Percentiles rank a stretch among this genome's conserved stretches.
These are phyloP conservation scores for Elongisporangium prolatum DNA, from an alignment of 352 stramenopile genomes.

Conservation along the genomic window DNA sequence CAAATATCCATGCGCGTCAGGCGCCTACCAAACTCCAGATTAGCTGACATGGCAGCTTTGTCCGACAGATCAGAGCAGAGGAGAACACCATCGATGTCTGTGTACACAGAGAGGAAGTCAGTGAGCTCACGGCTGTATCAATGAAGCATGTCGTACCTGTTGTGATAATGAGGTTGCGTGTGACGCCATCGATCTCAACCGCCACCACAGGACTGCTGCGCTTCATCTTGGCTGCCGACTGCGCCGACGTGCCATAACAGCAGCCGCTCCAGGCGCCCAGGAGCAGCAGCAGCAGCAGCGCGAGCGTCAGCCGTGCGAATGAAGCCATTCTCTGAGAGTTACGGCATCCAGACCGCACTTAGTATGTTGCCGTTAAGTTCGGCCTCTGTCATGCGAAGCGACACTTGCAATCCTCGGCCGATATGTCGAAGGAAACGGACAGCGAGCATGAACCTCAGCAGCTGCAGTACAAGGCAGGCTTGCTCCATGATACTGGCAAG, in stretches of 20 bases:
- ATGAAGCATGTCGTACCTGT: conserved; percentile 14
- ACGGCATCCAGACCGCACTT: background rate
- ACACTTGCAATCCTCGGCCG: background rate
- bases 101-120: background rate
- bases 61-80: conserved; percentile 26
- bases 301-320: background rate
- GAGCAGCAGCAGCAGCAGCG: background rate
- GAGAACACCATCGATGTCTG: conserved; percentile 34
- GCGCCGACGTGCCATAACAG: background rate
- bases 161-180: conserved; percentile 34
- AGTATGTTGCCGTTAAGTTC: background rate
- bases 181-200: conserved; percentile 22
- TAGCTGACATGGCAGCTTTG: background rate
- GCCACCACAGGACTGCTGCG: conserved; percentile 36
- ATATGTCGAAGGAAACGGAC: conserved; percentile 83
- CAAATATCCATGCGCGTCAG: too few species aligned
- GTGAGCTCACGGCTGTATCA: background rate
- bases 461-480: conserved; percentile 81
- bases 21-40: conserved; percentile 38
- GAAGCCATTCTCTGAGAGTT: background rate
- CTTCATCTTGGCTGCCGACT: conserved; percentile 28
- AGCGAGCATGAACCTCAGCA: conserved; percentile 78
- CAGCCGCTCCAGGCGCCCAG: background rate
- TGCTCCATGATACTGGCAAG: too few species aligned
- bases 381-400: background rate